Evolutionary conservation across 345 rosid species (phyloP).

Genomic region (Populus tremula): DNA sequence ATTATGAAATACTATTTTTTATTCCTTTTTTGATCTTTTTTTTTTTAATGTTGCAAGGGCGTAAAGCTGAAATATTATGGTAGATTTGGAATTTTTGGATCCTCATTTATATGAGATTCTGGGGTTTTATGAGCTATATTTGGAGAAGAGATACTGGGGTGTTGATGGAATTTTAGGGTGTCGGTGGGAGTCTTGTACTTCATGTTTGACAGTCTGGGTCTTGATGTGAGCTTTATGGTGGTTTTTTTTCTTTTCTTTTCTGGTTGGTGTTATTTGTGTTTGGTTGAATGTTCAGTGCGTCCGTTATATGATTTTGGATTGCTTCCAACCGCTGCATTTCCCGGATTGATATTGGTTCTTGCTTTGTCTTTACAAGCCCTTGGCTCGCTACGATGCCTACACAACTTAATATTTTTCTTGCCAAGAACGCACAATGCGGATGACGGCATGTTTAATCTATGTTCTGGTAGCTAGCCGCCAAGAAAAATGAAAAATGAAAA

Average conservation of each 20-base stretch:
- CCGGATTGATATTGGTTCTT: neutral
- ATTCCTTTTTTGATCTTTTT: neutral
- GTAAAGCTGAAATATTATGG: neutral
- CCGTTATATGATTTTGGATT: neutral
- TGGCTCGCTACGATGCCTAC: conserved; percentile 21
- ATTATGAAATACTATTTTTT: neutral
- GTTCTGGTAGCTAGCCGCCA: neutral
- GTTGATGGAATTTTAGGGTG: neutral
- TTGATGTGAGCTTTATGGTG: neutral
- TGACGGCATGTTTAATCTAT: neutral
- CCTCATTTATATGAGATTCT: neutral
- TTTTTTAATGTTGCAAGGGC: neutral
- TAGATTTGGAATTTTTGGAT: neutral
- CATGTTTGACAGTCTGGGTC: neutral
- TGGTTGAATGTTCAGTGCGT: neutral
- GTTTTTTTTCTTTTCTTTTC: neutral
- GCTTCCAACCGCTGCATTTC: neutral
- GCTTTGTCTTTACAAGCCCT: neutral
- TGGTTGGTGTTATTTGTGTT: neutral
- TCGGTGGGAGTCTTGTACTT: neutral
- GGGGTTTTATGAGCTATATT: neutral
- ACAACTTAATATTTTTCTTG: neutral
- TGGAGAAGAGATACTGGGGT: neutral
- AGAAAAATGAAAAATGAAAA: neutral
- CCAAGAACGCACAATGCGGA: neutral